Base-by-base conservation (phyloP, 1,284 basidiomycete genomes). In the Prillingera fragicola region DNA sequence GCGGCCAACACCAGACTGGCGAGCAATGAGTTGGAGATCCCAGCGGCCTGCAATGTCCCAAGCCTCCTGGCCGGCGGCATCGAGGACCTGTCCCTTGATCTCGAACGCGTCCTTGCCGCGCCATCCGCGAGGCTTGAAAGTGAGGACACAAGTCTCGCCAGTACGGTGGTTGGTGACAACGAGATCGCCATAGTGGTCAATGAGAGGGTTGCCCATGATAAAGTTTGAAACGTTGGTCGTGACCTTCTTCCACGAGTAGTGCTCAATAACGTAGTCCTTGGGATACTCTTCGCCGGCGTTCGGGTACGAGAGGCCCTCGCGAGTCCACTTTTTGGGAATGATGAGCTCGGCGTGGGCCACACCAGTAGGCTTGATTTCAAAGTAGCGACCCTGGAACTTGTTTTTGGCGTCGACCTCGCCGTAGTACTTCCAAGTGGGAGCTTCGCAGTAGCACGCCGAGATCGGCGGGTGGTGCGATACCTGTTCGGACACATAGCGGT, bases 151-250 rank as follows among this genome's bases (percentile, higher is more conserved):
- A 33, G 78, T 80, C 58, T 97, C 92, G n/a, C 82, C 80, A 0
- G 92, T 97, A 8, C 87, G 81, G 64, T 97, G 92, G 62, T 97
- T 97, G 25, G 82, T 72, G 60, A 94, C 86, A 46, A 81, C 78
- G 83, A 95, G 89, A 60, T 95, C 87, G 17, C 91, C 92, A 61
- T 94, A 96, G 75, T 98, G 94, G 66, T 97, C 94, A 54, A 97
- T 97, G 19, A 88, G 87, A 1, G 91, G 90, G 19, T 80, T 83
- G 6, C 92, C 94, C 31, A 94, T 77, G 56, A 97, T 90, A 63
- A 97, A 97, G 22, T 91, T 91, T 8, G 89, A 92, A 7, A 95
- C 79, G 52, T 84, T 87, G 22, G 90, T 92, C 10, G 87, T 92
- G 22, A 94, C 90, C 71, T 97, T 97, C 74, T 67, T 65, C 67